Evolutionary conservation across 495 filamentous ascomycete species (phyloP), one percentile per base, ranked within the genome.

Genomic region (Annulohypoxylon moriforme): DNA sequence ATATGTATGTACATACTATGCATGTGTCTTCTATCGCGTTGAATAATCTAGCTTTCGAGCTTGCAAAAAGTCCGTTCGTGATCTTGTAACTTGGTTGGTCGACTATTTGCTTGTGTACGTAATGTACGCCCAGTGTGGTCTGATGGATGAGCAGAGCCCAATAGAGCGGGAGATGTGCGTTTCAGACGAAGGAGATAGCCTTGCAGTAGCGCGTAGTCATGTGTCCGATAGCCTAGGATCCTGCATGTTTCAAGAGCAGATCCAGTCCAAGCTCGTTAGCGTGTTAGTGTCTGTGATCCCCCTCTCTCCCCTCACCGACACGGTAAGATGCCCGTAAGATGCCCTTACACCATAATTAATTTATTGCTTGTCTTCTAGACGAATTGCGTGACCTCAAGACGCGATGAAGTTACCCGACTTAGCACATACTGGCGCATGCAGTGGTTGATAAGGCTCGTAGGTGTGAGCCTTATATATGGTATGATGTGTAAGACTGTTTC

Each of bases 161-260:
- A 33, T 40, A 13, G 44, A 58, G 50, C 34, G 56, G 40, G 22
- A 24, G 29, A 63, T 60, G 16, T 60, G 46, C 64, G 59, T 68
- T 68, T 72, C 69, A 67, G 63, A 59, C 46, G 40, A 31, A 42
- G 59, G 66, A 18, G 18, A 42, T 50, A 58, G 52, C 58, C 44
- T 67, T 42, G 60, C 52, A 64, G 53, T 64, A 52, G 52, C 38
- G 64, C 20, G 31, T 38, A 38, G 64, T 47, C 34, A 49, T 34
- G 69, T 47, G 44, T 53, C n/a, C 24, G 9, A 52, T 34, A 56
- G 20, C 55, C 29, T 57, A 40, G 44, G 53, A 34, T 60, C n/a
- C 22, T 58, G 36, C n/a, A 22, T 49, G 60, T 72, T 60, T 59
- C 60, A 60, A 60, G 64, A 56, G 62, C n/a, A 44, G 59, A 67